A percentile compares a stretch with the other conserved stretches of the same genome.
These are phyloP conservation scores for Phycomyces nitens DNA, from an alignment of 192 early-diverging fungal genomes.

Conservation along the genomic window DNA sequence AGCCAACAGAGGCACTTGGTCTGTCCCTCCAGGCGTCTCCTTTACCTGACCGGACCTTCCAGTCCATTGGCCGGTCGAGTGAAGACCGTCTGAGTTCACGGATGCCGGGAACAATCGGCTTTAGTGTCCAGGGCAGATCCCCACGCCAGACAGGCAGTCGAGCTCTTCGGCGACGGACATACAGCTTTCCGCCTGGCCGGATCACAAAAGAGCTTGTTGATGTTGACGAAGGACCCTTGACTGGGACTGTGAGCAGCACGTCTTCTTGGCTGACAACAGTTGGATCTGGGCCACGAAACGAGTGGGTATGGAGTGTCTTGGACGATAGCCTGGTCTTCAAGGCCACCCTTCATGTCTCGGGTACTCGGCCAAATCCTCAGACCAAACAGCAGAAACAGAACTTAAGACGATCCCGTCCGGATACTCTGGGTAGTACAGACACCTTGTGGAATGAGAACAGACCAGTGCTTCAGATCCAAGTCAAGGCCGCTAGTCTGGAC, in stretches of 20 bases:
- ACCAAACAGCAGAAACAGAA: neutral
- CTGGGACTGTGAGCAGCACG: neutral
- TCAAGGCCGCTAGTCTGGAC: neutral
- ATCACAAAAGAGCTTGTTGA: neutral
- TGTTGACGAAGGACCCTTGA: slow-evolving; percentile 4
- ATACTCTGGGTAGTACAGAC: neutral
- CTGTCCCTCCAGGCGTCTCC: slow-evolving; percentile 9
- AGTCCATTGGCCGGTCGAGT: neutral
- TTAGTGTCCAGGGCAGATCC: neutral
- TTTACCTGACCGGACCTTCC: neutral
- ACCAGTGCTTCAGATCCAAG: neutral
- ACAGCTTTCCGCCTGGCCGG: slow-evolving; percentile 35
- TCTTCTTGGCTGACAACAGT: too few species aligned
- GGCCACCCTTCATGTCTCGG: neutral
- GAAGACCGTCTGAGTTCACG: neutral
- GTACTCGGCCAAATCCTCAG: neutral
- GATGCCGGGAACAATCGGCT: neutral
- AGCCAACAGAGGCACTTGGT: neutral
- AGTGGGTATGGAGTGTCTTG: neutral
- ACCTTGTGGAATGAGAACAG: neutral
- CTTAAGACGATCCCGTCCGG: neutral
- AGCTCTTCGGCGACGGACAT: slow-evolving; percentile 13
- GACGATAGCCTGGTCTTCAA: neutral
- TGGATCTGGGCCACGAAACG: neutral
- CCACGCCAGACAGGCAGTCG: neutral